Base-by-base conservation (phyloP, 2,329 filamentous ascomycete species). In the Penicillium sp. region DNA sequence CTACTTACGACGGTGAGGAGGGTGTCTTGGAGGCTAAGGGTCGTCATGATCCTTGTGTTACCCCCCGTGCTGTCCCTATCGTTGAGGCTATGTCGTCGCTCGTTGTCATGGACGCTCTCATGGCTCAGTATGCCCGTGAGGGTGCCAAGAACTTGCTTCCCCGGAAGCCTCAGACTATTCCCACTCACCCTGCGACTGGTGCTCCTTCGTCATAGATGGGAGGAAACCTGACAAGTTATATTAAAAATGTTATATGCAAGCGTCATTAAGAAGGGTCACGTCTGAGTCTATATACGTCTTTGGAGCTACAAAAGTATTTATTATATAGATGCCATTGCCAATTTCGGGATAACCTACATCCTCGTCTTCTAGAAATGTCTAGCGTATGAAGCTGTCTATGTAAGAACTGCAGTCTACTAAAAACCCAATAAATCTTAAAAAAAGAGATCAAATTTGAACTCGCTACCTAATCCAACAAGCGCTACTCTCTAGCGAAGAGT, bases 21-120 rank as follows among this genome's bases (percentile, higher is more conserved):
- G 94, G 94, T 50, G 79, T 90, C 4, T 81, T 97, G 35, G 90
- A 92, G 61, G 92, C 93, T 50, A 97, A 97, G 83, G 94, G 94
- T 23, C 83, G 94, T 58, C 93, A 97, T 75, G 93, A 97, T 72
- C 93, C 94, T 4, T 96, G 91, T 70, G 93, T 97, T 21, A 91
- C 96, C 45, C 91, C 91, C 5, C 83, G 93, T 31, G 93, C 92
- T 4, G 87, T 97, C 21, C 77, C 78, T n/a, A 79, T 80, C 49
- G 77, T 81, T 31, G 93, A 97, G 81, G 86, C 88, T 39, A 97
- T 97, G 93, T 89, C 93, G 2, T 86, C 92, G 1, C 77, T 97
- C 59, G 89, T 91, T 4, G 81, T 97, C 56, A 92, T 96, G 76
- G 93, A 97, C 77, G 89, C 91, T 3, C 79, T 96, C 61, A 82